Evolutionary conservation across 1,284 basidiomycete genomes (phyloP).

Genomic region (Chondrostereum purpureum): DNA sequence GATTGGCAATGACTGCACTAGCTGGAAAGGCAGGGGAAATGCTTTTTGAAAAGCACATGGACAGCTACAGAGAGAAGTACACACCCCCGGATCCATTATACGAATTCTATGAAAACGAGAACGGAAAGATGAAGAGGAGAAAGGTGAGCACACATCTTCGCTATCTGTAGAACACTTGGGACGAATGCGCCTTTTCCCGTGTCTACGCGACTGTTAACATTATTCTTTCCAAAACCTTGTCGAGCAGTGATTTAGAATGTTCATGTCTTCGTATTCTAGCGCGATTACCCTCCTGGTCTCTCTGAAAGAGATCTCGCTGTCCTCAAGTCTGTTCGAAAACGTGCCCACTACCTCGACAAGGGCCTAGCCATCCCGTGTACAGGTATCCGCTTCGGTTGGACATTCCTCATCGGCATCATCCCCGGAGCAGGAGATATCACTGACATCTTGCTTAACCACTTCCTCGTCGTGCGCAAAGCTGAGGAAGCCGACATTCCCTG

Average conservation of each 20-base stretch:
- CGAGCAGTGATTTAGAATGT: conserved; percentile 5
- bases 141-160: too few relatives aligned
- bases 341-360: conserved; percentile 91
- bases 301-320: conserved; percentile 72
- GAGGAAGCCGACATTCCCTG: conserved; percentile 66
- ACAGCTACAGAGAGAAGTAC: too few relatives aligned
- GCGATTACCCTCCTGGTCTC: conserved; percentile 72
- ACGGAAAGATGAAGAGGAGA: conserved; percentile 61
- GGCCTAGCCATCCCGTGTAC: conserved; percentile 54
- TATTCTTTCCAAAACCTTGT: background rate
- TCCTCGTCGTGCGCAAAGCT: conserved; percentile 74
- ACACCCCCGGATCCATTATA: conserved; percentile 75
- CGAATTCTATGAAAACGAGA: conserved; percentile 61
- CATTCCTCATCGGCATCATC: conserved; percentile 75
- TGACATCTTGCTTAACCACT: conserved; percentile 66
- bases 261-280: conserved; percentile 31
- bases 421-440: conserved; percentile 68
- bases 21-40: conserved; percentile 38
- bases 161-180: too few relatives aligned
- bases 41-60: conserved; percentile 57
- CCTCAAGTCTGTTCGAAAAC: conserved; percentile 64
- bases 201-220: too few relatives aligned
- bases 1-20: background rate
- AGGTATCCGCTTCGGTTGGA: conserved; percentile 78
- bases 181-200: too few relatives aligned